These are phyloP conservation scores for Porcisia hertigi DNA, from an alignment of 208 protist genomes.

Conservation along the genomic window DNA sequence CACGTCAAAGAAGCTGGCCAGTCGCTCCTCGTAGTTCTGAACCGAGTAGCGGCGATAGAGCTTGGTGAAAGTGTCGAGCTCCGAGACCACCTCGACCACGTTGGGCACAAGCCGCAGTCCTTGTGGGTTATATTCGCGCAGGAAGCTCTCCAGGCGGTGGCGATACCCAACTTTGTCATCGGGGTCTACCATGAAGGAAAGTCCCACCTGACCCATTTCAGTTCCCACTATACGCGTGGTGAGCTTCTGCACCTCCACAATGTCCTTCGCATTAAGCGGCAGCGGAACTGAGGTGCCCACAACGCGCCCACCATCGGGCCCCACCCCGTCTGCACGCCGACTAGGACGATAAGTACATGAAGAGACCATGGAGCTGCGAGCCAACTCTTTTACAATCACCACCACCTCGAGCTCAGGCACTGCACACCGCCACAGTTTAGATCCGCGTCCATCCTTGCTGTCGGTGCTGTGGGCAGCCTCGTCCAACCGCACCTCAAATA, in stretches of 20 bases:
- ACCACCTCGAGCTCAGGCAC: conserved; percentile 40
- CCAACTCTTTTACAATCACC: conserved; percentile 57
- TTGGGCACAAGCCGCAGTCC: conserved; percentile 57
- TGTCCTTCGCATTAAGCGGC: conserved; percentile 40
- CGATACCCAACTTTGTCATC: conserved; percentile 53
- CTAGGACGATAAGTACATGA: conserved; percentile 13
- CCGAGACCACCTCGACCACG: conserved; percentile 60
- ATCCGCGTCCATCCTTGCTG: conserved; percentile 15
- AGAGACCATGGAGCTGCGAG: not conserved
- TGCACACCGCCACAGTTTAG: conserved; percentile 53
- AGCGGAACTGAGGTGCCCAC: conserved; percentile 47
- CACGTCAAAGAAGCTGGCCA: conserved; percentile 59
- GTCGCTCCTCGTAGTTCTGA: conserved; percentile 58
- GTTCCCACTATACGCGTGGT: conserved; percentile 65
- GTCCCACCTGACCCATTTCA: conserved; percentile 70
- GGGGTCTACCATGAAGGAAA: conserved; percentile 67
- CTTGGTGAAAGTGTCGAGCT: conserved; percentile 81
- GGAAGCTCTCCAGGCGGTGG: conserved; percentile 57
- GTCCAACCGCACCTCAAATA: conserved; percentile 72
- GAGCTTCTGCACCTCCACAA: conserved; percentile 68
- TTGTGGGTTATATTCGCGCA: conserved; percentile 60
- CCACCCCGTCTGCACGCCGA: conserved; percentile 1
- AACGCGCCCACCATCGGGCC: conserved; percentile 24
- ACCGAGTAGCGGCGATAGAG: conserved; percentile 72
- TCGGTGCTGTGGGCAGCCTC: conserved; percentile 19